Evolutionary conservation across 208 protist species (phyloP).

Genomic region (Leishmania arabica): DNA sequence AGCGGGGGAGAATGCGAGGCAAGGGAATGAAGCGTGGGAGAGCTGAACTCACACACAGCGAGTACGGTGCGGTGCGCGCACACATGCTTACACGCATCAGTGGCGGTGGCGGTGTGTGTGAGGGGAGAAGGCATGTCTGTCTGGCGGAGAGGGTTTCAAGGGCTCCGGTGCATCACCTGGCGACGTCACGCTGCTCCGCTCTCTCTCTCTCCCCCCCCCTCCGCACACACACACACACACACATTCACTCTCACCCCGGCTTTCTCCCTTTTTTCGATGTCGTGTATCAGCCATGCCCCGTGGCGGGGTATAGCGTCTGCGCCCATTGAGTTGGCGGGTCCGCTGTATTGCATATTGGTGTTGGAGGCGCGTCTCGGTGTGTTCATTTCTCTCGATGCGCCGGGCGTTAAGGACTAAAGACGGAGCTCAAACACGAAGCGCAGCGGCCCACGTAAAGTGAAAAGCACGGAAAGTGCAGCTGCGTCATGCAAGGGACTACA

Average conservation of each 20-base stretch:
- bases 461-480: not conserved
- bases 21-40: not conserved
- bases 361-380: not conserved
- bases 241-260: not conserved
- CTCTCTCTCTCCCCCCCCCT: not conserved
- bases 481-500: not conserved
- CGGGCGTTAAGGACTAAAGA: not conserved
- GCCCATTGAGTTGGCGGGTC: not conserved
- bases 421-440: not conserved
- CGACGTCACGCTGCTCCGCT: not conserved
- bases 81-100: not conserved
- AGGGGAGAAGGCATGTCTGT: not conserved
- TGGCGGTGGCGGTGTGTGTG: not conserved
- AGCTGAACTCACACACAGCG: not conserved
- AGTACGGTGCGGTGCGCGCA: not conserved
- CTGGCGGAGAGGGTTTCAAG: not conserved
- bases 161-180: not conserved
- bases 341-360: not conserved
- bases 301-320: not conserved
- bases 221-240: no score
- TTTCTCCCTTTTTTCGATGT: not conserved
- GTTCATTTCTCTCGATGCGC: constrained; percentile 2
- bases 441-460: not conserved
- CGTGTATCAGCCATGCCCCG: not conserved
- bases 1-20: not conserved